Conservation (phyloP, 2,329 filamentous ascomycete genomes). For the Colletotrichum lentis region DNA sequence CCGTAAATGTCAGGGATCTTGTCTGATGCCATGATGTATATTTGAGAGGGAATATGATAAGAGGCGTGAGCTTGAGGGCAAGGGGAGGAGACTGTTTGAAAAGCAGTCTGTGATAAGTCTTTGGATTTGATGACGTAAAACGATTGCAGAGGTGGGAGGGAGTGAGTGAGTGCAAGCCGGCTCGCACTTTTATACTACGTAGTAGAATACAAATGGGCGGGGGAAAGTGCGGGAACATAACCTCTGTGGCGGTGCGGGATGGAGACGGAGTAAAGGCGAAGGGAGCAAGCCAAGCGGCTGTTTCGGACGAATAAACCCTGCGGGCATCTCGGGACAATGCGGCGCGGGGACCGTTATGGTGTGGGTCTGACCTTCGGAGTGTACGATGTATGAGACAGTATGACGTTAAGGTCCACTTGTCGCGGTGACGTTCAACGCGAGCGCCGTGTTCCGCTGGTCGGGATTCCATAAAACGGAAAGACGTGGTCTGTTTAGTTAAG, state of each 20-base stretch:
- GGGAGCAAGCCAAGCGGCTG: conserved; percentile 2
- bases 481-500: neutral
- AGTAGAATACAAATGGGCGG: neutral
- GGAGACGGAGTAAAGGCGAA: conserved; percentile 10
- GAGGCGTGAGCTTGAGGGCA: neutral
- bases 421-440: neutral
- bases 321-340: conserved; percentile 11
- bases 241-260: neutral
- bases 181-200: neutral
- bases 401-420: neutral
- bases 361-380: neutral
- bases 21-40: conserved; percentile 13
- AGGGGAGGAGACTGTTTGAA: no score
- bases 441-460: neutral
- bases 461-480: neutral
- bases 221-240: neutral
- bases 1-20: conserved; percentile 43
- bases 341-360: conserved; percentile 8
- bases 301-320: conserved; percentile 1
- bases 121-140: no score
- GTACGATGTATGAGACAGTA: no score
- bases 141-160: neutral
- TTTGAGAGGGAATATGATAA: neutral
- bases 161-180: neutral
- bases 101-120: neutral